Evolutionary conservation across 2,329 filamentous ascomycete species (phyloP).

Genomic region (Orbilia brochopaga): DNA sequence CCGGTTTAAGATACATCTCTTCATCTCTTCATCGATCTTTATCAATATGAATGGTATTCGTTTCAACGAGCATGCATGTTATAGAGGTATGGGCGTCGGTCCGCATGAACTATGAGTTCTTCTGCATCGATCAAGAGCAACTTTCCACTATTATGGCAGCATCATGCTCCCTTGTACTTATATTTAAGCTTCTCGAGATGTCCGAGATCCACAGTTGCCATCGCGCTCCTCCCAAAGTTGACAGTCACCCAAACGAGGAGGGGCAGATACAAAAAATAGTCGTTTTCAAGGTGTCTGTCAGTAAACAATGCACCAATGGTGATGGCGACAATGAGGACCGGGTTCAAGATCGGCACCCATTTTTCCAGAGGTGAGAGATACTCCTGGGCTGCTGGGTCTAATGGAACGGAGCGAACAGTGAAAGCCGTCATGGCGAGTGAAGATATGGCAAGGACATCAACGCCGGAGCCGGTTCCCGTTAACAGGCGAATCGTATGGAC

Average conservation of each 20-base stretch:
- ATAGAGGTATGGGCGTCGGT: too few relatives aligned
- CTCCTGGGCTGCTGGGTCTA: conserved; percentile 20
- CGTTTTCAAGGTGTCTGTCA: conserved; percentile 25
- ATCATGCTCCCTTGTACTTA: conserved; percentile 49
- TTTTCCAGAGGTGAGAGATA: conserved; percentile 38
- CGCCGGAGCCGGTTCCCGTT: conserved; percentile 20
- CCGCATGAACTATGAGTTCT: too few relatives aligned
- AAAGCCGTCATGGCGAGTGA: conserved; percentile 45
- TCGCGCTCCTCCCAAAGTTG: conserved; percentile 25
- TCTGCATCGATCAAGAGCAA: too few relatives aligned
- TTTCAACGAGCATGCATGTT: too few relatives aligned
- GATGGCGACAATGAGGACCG: conserved; percentile 33
- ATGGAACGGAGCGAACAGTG: conserved; percentile 31
- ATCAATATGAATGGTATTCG: too few relatives aligned
- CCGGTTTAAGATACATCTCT: too few relatives aligned
- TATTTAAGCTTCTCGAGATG: conserved; percentile 47
- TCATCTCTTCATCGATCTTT: too few relatives aligned
- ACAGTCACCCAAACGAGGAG: conserved; percentile 32
- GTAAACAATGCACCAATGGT: conserved; percentile 32
- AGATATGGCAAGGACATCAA: conserved; percentile 41
- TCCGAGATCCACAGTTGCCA: conserved; percentile 37
- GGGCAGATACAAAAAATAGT: conserved; percentile 38
- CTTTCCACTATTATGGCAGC: not conserved
- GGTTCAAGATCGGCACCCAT: conserved; percentile 41
- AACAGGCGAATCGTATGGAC: conserved; percentile 19